phyloP scores from a whole-genome alignment of 768 basidiomycete genomes.

The Suillus subalutaceus region DNA sequence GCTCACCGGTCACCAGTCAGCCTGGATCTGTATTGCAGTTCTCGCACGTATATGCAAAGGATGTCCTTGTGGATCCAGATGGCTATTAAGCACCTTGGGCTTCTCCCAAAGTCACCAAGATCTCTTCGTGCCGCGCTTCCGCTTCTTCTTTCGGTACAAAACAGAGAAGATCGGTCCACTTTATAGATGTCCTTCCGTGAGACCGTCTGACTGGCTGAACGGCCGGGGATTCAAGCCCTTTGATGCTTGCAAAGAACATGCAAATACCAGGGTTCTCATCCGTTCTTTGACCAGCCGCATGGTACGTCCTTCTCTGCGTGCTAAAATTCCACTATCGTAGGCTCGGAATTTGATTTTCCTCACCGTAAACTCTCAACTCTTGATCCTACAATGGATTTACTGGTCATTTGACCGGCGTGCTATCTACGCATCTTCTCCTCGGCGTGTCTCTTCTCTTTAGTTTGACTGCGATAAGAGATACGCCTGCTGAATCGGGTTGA shows the following conservation, averaged over 20 bases:
- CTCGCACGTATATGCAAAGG: neutral
- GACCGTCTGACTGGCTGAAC: neutral
- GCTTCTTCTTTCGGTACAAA: neutral
- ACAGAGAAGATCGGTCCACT: neutral
- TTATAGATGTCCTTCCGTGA: neutral
- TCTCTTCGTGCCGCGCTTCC: neutral
- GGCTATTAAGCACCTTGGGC: neutral
- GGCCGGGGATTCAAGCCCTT: neutral
- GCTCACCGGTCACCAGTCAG: neutral
- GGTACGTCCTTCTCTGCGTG: neutral
- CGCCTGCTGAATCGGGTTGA: neutral
- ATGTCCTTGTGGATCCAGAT: neutral
- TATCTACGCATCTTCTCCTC: constrained; percentile 9
- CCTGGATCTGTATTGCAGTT: neutral
- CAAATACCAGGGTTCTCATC: neutral
- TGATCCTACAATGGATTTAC: neutral
- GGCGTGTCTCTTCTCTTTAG: neutral
- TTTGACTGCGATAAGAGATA: neutral
- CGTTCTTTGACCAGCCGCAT: neutral
- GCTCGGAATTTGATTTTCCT: neutral
- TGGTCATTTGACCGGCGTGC: neutral
- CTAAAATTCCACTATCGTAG: neutral
- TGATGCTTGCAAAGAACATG: neutral
- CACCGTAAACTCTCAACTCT: neutral
- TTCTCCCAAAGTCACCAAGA: neutral